These are phyloP conservation scores for Cotoneaster glaucophyllus DNA, from an alignment of 306 rosid species.

Conservation along the genomic window DNA sequence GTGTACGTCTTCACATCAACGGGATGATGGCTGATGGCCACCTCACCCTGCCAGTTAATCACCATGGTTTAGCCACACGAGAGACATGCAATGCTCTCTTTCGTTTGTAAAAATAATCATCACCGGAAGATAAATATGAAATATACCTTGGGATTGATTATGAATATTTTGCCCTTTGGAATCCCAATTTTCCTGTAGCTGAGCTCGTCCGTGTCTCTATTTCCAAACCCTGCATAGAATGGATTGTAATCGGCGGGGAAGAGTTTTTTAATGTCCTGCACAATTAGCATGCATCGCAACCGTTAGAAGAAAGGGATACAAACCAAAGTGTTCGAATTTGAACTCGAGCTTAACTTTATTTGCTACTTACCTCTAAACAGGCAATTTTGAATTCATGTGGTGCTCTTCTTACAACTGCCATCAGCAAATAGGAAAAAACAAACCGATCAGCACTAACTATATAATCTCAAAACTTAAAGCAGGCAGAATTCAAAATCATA, in stretches of 20 bases:
- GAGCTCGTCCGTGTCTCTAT: slow-evolving; percentile 93
- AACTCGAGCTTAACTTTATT: slow-evolving; percentile 5
- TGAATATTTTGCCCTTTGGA: slow-evolving; percentile 93
- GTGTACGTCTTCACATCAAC: slow-evolving; percentile 83
- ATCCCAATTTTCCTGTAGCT: slow-evolving; percentile 95
- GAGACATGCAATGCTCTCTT: background rate
- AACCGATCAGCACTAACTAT: slow-evolving; percentile 16
- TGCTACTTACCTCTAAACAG: slow-evolving; percentile 73
- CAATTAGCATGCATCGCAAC: background rate
- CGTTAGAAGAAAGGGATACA: background rate
- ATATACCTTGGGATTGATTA: slow-evolving; percentile 90
- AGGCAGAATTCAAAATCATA: background rate
- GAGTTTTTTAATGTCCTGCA: slow-evolving; percentile 80
- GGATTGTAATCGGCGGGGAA: slow-evolving; percentile 94
- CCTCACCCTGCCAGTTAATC: slow-evolving; percentile 68
- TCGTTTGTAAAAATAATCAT: background rate
- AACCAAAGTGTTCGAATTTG: slow-evolving; percentile 1
- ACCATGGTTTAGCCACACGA: background rate
- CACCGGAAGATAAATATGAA: slow-evolving; percentile 1
- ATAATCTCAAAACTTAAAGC: background rate
- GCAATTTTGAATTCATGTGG: slow-evolving; percentile 99
- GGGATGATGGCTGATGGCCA: slow-evolving; percentile 80
- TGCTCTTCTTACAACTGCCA: slow-evolving; percentile 91
- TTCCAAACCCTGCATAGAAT: slow-evolving; percentile 94
- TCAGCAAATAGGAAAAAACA: slow-evolving; percentile 14